Evolutionary conservation across 768 basidiomycete genomes (phyloP), one percentile per base, ranked within the genome.

Genomic region (Leccinum incarnatum): DNA sequence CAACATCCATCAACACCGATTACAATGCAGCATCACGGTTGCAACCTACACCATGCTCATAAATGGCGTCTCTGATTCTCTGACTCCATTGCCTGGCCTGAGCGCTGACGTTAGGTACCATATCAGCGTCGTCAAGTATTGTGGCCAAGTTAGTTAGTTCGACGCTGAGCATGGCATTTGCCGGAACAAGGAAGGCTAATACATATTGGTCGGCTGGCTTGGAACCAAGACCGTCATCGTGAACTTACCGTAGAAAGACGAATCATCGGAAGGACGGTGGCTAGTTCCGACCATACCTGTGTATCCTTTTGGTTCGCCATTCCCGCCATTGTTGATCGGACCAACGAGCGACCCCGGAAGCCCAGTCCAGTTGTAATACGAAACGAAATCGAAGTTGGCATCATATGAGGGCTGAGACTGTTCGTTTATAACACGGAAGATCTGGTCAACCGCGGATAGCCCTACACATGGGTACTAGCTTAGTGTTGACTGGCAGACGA

Each of bases 281-380:
- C 86, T 85, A 2, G 89, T 92, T 27, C 88, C 88, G 14, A 92
- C 85, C 64, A 83, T 71, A 32, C 89, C 90, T 2, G 87, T 89
- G 65, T 82, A 87, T 8, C 79, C 84, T 66, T 87, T 90, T 0
- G 87, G 90, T 68, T 91, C 89, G 6, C 86, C 86, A 62, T 88
- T 89, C 6, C 90, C 90, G 0, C 66, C 72, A 68, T 92, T 91
- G 50, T 77, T 73, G 2, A 91, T 88, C 17, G 78, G 72, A 4
- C 88, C 87, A 36, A 84, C 78, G 47, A 90, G 68, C 21, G 77
- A 15, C 12, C 87, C 86, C 53, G 77, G 72, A 15, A 82, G 83
- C 17, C 90, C 89, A 5, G 89, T 91, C 90, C 89, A 92, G 67
- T 89, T 90, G 69, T 89, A 92, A 70, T 83, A 89, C 7, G 88